Conservation (phyloP, 208 protist genomes). For the Balamuthia mandrillaris region DNA sequence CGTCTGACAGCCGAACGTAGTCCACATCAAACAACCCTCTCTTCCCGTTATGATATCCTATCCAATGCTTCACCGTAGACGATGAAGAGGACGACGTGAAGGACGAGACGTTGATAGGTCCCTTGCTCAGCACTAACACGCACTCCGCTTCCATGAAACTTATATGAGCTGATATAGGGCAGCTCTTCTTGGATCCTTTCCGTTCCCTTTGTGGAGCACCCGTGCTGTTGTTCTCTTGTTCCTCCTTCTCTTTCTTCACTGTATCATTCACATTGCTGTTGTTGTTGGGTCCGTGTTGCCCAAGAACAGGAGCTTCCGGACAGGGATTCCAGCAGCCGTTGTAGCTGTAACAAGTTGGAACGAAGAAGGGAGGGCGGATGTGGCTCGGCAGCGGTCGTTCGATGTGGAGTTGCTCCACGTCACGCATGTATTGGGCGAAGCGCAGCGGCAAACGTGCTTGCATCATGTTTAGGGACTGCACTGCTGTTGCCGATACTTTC, state of each 20-base stretch:
- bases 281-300: too few relatives aligned
- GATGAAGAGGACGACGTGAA: too few relatives aligned
- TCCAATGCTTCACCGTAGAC: too few relatives aligned
- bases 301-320: too few relatives aligned
- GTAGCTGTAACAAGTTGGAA: not conserved
- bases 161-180: not conserved
- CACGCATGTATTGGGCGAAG: not conserved
- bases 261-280: too few relatives aligned
- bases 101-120: too few relatives aligned
- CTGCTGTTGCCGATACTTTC: not conserved
- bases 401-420: too few relatives aligned
- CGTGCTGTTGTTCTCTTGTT: not conserved
- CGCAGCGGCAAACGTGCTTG: not conserved
- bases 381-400: not conserved
- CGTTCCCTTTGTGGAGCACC: too few relatives aligned
- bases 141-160: not conserved
- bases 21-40: conserved; percentile 18
- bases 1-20: too few relatives aligned
- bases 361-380: not conserved
- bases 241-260: not conserved
- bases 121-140: not conserved
- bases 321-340: conserved; percentile 3
- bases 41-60: too few relatives aligned
- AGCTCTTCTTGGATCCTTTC: too few relatives aligned
- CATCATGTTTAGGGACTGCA: not conserved